Conservation (phyloP, 2,329 filamentous ascomycete species). For the Trichoderma pleuroti region DNA sequence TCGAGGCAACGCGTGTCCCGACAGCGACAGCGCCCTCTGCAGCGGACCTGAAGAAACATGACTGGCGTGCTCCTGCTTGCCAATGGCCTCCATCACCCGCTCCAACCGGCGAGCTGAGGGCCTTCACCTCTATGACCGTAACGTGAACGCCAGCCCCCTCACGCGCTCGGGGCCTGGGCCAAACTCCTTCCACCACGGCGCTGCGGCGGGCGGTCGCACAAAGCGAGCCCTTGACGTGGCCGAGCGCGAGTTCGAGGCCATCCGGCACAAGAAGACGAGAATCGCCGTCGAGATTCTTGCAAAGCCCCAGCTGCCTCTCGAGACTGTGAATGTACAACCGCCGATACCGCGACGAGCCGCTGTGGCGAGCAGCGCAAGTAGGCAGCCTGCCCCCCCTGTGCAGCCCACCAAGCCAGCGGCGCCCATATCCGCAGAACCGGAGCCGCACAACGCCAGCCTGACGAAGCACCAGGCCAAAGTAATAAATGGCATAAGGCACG, state of each 20-base stretch:
- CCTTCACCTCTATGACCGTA: constrained; percentile 36
- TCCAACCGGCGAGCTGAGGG: constrained; percentile 49
- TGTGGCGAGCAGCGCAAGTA: constrained; percentile 17
- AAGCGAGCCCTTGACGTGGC: constrained; percentile 48
- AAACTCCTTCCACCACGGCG: constrained; percentile 19
- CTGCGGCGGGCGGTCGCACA: constrained; percentile 38
- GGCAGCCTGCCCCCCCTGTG: constrained; percentile 10
- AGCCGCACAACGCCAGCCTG: constrained; percentile 30
- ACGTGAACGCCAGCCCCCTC: constrained; percentile 27
- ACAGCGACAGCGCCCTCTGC: constrained; percentile 17
- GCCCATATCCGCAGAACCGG: constrained; percentile 22
- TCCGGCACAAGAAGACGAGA: constrained; percentile 48
- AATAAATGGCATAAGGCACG: constrained; percentile 59
- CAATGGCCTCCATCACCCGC: constrained; percentile 53
- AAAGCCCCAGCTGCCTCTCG: constrained; percentile 29
- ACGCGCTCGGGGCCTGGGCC: constrained; percentile 24
- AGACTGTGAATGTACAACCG: constrained; percentile 27
- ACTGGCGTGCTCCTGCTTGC: constrained; percentile 34
- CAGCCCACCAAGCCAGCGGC: constrained; percentile 24
- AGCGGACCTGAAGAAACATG: constrained; percentile 32
- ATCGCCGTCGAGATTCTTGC: constrained; percentile 52
- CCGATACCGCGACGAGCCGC: constrained; percentile 27
- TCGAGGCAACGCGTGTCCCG: constrained; percentile 21
- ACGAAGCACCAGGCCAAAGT: constrained; percentile 57
- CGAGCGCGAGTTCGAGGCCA: constrained; percentile 43